A percentile compares a stretch with the other conserved stretches of the same genome.
These are phyloP conservation scores for Solanum lycopersicoides DNA, from an alignment of 257 asterid species.

Conservation along the genomic window DNA sequence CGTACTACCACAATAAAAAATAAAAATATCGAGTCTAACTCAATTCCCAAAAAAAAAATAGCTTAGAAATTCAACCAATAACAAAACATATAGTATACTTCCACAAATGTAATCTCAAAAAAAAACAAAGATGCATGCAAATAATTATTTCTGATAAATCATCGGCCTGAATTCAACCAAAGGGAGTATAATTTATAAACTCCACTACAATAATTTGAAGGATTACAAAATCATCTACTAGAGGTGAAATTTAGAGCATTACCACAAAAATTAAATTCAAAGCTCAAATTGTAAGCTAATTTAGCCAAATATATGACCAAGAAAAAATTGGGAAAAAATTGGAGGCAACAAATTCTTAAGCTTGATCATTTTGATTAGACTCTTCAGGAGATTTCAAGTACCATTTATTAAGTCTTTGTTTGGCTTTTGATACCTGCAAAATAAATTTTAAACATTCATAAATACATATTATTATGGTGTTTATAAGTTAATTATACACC, in stretches of 20 bases:
- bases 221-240: not conserved
- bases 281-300: not conserved
- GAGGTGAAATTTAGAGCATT: not conserved
- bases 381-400: constrained; percentile 48
- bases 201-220: not conserved
- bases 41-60: not conserved
- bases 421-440: constrained; percentile 1
- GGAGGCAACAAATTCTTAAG: constrained; percentile 9
- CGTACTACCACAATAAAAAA: not conserved
- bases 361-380: constrained; percentile 13
- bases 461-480: not conserved
- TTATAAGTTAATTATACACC: not conserved
- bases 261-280: not conserved
- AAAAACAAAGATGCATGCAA: not conserved
- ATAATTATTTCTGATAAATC: not conserved
- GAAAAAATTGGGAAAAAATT: not conserved
- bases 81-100: fast-evolving
- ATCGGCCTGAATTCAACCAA: not conserved
- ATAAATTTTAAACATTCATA: not conserved
- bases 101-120: not conserved
- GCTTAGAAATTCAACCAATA: not conserved
- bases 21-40: not conserved
- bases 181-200: not conserved
- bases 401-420: constrained; percentile 15
- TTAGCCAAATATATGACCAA: not conserved